Base-by-base conservation (phyloP, 805 yeast species). In the Cyberlindnera nakhonratchasimensis region DNA sequence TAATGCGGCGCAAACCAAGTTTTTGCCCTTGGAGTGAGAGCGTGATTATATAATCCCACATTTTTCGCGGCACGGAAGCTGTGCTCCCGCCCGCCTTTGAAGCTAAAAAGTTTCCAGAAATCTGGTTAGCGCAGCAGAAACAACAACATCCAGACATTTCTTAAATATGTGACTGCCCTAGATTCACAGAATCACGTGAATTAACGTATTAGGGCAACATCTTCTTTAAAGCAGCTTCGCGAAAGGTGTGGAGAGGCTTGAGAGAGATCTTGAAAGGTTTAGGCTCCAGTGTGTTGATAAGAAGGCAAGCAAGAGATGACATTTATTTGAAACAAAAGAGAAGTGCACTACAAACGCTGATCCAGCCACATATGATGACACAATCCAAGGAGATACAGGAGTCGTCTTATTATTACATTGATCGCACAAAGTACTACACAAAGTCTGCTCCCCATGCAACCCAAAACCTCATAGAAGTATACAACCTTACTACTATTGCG, bases 361-460 rank as follows among this genome's bases (percentile, higher is more conserved):
- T 19, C 12, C 22, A 18, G 31, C 16, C 3, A 21, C 31, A 20
- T 7, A 25, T 13, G 7, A 34, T 38, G 42, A 34, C 43, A 50
- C 57, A 40, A 54, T 56, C 40, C 9, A 22, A 26, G 6, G 22
- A 16, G 5, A 14, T 31, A n/a, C 26, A 34, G 30, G 55, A 38
- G 58, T 61, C 26, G 51, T 60, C 24, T 12, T 69, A 66, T 48
- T 67, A 69, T 46, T 69, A 64, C 53, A 63, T 69, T 24, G 74
- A 69, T 48, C 63, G 69, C 6, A 45, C 58, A 2, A 47, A 51
- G 35, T 32, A 18, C 14, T 57, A 56, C 35, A 30, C 43, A 13
- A 66, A 74, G 13, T 67, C 80, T 4, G 65, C 63, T 28, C 93
- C 95, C 5, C 76, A 86, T n/a, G 89, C 93, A 1, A 57, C 80